Conservation (phyloP, 495 filamentous ascomycete genomes). For the Evernia prunastri region DNA sequence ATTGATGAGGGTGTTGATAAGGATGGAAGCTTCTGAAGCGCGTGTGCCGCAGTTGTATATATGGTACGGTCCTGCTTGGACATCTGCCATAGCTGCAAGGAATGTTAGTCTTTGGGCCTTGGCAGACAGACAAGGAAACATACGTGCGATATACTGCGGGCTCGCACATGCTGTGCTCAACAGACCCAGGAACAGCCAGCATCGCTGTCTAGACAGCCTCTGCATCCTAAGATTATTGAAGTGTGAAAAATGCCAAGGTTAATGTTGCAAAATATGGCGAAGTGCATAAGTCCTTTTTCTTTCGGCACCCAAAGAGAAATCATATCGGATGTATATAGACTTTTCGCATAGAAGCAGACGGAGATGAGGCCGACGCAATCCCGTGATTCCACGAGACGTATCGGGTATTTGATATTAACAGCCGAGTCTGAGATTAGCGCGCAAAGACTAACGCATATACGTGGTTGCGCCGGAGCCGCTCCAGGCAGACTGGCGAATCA, state of each 20-base stretch:
- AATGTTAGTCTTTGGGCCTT: background rate
- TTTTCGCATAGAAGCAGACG: background rate
- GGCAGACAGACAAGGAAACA: background rate
- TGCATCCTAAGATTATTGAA: background rate
- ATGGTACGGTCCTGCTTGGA: background rate
- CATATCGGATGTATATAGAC: background rate
- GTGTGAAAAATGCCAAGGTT: background rate
- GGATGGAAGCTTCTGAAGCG: background rate
- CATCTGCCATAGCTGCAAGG: background rate
- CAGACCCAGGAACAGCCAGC: background rate
- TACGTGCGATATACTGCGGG: background rate
- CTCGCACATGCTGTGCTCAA: background rate
- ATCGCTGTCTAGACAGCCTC: background rate
- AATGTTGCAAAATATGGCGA: conserved; percentile 1
- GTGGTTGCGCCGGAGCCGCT: background rate
- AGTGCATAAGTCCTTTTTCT: background rate
- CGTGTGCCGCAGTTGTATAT: background rate
- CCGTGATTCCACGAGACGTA: background rate
- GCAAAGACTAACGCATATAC: background rate
- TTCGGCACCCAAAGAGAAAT: background rate
- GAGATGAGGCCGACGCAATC: background rate
- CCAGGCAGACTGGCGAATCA: background rate
- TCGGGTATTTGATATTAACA: background rate
- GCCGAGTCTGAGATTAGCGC: background rate
- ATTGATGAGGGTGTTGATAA: background rate